Percentiles rank a stretch among this genome's conserved stretches.
phyloP scores from a whole-genome alignment of 1,139 yeast genomes.

The Zygoascus sp. region DNA sequence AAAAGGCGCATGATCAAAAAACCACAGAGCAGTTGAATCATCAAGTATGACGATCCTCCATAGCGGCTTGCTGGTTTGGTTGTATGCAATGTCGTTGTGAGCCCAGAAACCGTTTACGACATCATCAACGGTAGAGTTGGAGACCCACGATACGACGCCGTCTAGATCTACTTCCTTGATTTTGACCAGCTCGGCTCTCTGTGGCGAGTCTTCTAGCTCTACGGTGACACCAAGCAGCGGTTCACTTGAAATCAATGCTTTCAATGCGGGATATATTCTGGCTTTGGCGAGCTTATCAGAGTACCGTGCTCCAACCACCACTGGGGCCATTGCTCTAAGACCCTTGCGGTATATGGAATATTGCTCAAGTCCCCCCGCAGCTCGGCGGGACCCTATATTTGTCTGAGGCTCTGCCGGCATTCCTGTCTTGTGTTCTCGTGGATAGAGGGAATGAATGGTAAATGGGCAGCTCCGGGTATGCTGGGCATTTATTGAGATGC shows the following conservation, averaged over 20 bases:
- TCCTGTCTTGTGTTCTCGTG: too few species aligned
- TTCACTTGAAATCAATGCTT: constrained; percentile 12
- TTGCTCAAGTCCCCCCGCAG: constrained; percentile 15
- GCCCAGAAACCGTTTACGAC: constrained; percentile 13
- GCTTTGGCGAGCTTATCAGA: constrained; percentile 14
- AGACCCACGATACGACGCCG: constrained; percentile 15
- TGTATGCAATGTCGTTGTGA: constrained; percentile 13
- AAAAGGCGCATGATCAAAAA: constrained; percentile 23
- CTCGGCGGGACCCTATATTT: too few species aligned
- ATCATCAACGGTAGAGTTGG: constrained; percentile 4
- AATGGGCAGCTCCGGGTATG: too few species aligned
- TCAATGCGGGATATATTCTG: constrained; percentile 19
- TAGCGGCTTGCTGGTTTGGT: constrained; percentile 16
- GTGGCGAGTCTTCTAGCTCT: constrained; percentile 9
- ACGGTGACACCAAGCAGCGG: constrained; percentile 17
- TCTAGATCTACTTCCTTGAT: constrained; percentile 16
- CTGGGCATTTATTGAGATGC: too few species aligned
- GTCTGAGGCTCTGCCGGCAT: neutral
- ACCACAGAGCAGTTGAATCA: constrained; percentile 18
- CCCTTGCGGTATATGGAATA: constrained; percentile 19
- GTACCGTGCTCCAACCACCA: constrained; percentile 20
- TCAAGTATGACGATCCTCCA: constrained; percentile 23
- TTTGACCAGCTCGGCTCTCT: constrained; percentile 15
- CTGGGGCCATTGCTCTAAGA: constrained; percentile 17
- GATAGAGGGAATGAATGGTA: too few species aligned